These are phyloP conservation scores for Stenocarpella maydis DNA, from an alignment of 2,329 filamentous ascomycete species.

Conservation along the genomic window DNA sequence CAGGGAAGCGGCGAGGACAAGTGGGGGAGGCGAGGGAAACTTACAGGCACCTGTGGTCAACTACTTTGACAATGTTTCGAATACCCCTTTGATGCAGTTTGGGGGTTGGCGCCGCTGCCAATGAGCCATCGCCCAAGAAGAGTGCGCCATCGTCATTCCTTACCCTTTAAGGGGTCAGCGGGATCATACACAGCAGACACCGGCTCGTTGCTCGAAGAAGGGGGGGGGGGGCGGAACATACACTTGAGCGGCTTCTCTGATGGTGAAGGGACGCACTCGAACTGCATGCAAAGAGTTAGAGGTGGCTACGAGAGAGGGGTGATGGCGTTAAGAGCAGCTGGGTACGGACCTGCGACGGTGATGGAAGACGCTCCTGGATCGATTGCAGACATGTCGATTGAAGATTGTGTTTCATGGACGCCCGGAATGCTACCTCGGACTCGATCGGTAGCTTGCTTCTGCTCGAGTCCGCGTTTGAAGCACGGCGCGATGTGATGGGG, in stretches of 20 bases:
- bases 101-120: conserved; percentile 85
- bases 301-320: conserved; percentile 1
- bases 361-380: conserved; percentile 65
- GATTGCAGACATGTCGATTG: conserved; percentile 43
- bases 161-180: conserved; percentile 51
- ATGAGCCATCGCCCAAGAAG: conserved; percentile 95
- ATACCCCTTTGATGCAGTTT: conserved; percentile 88
- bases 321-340: background rate
- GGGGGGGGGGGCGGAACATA: conserved; percentile 53
- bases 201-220: background rate
- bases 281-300: conserved; percentile 54
- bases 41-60: conserved; percentile 95
- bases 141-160: conserved; percentile 83
- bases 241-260: conserved; percentile 94
- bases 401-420: conserved; percentile 26
- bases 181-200: background rate
- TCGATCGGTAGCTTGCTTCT: background rate
- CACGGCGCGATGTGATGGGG: background rate
- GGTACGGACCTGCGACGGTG: conserved; percentile 61
- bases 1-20: background rate
- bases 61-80: conserved; percentile 90
- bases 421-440: conserved; percentile 13
- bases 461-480: background rate
- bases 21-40: conserved; percentile 47
- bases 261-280: conserved; percentile 77